Conservation (phyloP, 2,329 filamentous ascomycete species). For the Capronia americana region DNA sequence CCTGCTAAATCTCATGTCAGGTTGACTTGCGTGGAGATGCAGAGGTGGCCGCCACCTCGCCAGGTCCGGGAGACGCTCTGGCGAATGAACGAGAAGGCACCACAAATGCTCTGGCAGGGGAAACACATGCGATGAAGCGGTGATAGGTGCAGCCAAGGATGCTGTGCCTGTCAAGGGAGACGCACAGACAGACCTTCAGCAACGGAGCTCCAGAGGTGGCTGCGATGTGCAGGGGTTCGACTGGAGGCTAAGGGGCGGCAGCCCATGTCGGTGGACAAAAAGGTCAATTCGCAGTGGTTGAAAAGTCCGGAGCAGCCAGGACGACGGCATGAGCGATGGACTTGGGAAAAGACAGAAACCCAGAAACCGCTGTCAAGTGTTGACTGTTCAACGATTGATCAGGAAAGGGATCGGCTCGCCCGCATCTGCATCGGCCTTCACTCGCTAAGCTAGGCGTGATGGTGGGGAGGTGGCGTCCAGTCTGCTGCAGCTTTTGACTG, state of each 20-base stretch:
- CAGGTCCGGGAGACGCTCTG: conserved; percentile 7
- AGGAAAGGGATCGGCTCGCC: conserved; percentile 11
- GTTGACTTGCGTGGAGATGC: conserved; percentile 4
- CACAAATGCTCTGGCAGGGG: conserved; percentile 3
- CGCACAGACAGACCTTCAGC: neutral
- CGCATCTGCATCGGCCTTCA: conserved; percentile 13
- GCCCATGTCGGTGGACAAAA: neutral
- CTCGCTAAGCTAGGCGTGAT: conserved; percentile 10
- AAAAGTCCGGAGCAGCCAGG: conserved; percentile 28
- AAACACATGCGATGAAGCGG: conserved; percentile 1
- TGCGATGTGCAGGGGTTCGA: neutral
- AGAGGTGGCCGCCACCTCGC: conserved; percentile 10
- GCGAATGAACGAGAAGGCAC: conserved; percentile 9
- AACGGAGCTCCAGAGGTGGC: neutral
- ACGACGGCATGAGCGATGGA: conserved; percentile 10
- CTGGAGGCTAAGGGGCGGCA: neutral
- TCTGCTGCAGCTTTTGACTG: neutral
- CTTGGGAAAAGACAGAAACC: no score
- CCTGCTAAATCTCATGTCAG: conserved; percentile 9
- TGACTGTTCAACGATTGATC: neutral
- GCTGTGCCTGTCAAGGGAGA: neutral
- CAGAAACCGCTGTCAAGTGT: neutral
- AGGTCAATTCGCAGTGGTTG: conserved; percentile 5
- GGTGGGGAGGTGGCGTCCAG: neutral
- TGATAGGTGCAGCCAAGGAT: neutral